These are phyloP conservation scores for Manihot esculenta DNA, from an alignment of 441 rosid genomes.

Conservation along the genomic window DNA sequence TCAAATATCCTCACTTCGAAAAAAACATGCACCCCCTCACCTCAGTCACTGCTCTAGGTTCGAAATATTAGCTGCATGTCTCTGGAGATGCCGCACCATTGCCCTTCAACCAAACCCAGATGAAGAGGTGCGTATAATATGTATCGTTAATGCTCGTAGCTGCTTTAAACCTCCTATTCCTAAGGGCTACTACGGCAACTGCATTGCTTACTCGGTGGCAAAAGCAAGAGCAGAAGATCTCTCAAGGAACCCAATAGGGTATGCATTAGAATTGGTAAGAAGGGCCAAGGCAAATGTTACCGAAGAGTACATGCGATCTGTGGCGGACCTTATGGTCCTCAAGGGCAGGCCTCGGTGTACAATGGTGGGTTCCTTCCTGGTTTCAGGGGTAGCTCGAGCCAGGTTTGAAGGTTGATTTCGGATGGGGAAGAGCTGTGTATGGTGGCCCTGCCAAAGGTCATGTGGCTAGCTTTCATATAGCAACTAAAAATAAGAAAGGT, in stretches of 20 bases:
- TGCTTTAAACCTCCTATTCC: slow-evolving; percentile 40
- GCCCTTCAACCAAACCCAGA: slow-evolving; percentile 41
- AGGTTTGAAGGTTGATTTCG: slow-evolving; percentile 38
- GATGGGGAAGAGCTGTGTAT: slow-evolving; percentile 42
- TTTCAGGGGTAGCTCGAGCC: slow-evolving; percentile 25
- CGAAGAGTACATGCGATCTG: slow-evolving; percentile 37
- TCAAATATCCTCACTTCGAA: slow-evolving; percentile 31
- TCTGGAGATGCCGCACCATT: slow-evolving; percentile 51
- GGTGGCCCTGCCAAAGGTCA: slow-evolving; percentile 40
- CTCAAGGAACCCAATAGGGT: slow-evolving; percentile 24
- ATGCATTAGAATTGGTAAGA: slow-evolving; percentile 33
- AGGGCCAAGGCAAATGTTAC: slow-evolving; percentile 31
- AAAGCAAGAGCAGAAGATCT: slow-evolving; percentile 26
- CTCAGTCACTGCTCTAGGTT: slow-evolving; percentile 30
- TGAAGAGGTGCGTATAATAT: slow-evolving; percentile 41
- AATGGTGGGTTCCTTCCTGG: slow-evolving; percentile 24
- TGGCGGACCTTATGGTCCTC: slow-evolving; percentile 40
- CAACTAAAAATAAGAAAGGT: slow-evolving; percentile 28
- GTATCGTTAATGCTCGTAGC: slow-evolving; percentile 36
- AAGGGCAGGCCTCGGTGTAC: slow-evolving; percentile 29
- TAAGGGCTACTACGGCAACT: slow-evolving; percentile 44
- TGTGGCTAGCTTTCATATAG: slow-evolving; percentile 28
- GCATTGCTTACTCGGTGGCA: slow-evolving; percentile 30
- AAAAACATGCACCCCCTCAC: slow-evolving; percentile 21
- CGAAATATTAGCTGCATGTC: slow-evolving; percentile 45